Base-by-base conservation (phyloP, 169 alveolate species). In the Plasmodium coatneyi region DNA sequence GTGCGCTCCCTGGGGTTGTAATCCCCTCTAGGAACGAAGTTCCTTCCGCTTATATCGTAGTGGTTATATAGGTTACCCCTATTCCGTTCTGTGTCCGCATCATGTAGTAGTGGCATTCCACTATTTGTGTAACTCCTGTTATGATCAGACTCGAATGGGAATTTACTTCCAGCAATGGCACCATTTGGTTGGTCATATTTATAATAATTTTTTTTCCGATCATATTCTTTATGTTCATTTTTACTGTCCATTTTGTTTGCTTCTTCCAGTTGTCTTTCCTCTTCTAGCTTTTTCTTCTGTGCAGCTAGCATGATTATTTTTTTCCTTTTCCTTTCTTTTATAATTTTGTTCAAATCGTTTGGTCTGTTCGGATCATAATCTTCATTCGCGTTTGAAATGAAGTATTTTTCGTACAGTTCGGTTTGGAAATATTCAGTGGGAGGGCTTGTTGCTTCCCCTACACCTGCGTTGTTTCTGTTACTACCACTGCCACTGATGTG, bases 311-410 rank as follows among this genome's bases (percentile, higher is more conserved):
- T 54, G 82, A 89, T 89, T 28, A 89, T 30, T 79, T 89, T 89
- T 78, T 89, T 78, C 43, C 95, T 80, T 78, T 91, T 91, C 56
- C 95, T 91, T 91, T 91, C 95, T 80, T 91, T 91, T 91, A 91
- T 91, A 60, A 91, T 91, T 80, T 91, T 91, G 66, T 71, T 91
- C 76, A 91, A 82, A 81, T 91, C 95, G 71, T 91, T 91, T 32
- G 95, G 95, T 25, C 71, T 91, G 22, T 46, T 81, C n/a, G 95
- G 95, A 28, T 91, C 92, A 52, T 91, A 91, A 81, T 91, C 95
- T 91, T 91, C 95, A 56, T 91, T 82, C 30, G 92, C 95, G 54
- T 91, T 52, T 70, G 60, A n/a, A 7, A 91, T 91, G 56, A 91
- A 91, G 52, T 91, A 91, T 91, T 91, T 91, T 16, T 91, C 92